A percentile compares a stretch with the other conserved stretches of the same genome.
phyloP scores from a whole-genome alignment of 352 stramenopile species.

The Halophytophthora polymorphica region DNA sequence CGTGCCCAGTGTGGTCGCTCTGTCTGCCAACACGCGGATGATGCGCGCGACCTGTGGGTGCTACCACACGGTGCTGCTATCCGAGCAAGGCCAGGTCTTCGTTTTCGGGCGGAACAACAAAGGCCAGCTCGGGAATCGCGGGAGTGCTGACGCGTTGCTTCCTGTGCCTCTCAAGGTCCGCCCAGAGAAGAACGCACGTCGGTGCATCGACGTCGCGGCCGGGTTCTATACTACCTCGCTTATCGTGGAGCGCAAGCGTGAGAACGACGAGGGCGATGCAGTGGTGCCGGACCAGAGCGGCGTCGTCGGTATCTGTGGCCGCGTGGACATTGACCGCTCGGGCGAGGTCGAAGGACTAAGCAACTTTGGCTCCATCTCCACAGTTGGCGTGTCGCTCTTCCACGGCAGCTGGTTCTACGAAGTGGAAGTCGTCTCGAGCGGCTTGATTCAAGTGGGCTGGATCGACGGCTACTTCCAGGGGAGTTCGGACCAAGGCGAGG shows the following conservation, averaged over 20 bases:
- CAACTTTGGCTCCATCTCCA: conserved; percentile 87
- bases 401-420: conserved; percentile 94
- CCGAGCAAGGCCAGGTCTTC: conserved; percentile 80
- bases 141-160: conserved; percentile 76
- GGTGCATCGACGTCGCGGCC: conserved; percentile 78
- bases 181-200: conserved; percentile 70
- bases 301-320: conserved; percentile 65
- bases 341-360: conserved; percentile 85
- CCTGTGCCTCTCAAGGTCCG: conserved; percentile 82
- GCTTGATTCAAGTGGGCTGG: conserved; percentile 92
- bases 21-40: conserved; percentile 73
- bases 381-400: conserved; percentile 67
- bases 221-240: conserved; percentile 88
- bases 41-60: conserved; percentile 76
- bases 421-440: conserved; percentile 87
- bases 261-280: conserved; percentile 72
- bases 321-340: conserved; percentile 84
- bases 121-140: conserved; percentile 82
- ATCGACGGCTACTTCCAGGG: conserved; percentile 90
- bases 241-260: conserved; percentile 79
- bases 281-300: conserved; percentile 63
- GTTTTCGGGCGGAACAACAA: conserved; percentile 90
- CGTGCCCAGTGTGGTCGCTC: conserved; percentile 55
- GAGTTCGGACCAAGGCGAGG: conserved; percentile 89
- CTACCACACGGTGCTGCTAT: conserved; percentile 84